Base-by-base conservation (phyloP, 2,329 filamentous ascomycete species). In the Aspergillus versicolor region DNA sequence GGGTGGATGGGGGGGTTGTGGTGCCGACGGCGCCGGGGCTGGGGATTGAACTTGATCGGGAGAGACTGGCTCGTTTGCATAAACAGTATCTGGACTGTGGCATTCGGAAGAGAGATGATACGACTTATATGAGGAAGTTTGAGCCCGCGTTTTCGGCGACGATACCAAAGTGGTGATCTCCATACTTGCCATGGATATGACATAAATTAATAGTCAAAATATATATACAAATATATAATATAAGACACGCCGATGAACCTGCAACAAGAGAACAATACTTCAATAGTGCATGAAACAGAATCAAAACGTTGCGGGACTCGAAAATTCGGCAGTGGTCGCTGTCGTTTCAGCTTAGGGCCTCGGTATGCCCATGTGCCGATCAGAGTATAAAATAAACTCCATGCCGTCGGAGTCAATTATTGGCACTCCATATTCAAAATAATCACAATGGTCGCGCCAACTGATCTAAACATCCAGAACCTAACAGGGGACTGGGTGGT, bases 51-150 rank as follows among this genome's bases (percentile, higher is more conserved):
- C 65, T 77, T 0, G 75, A 77, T n/a, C 67, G 72, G 15, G 63
- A 70, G 34, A 74, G 65, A 54, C 43, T 77, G 51, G 67, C 63
- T n/a, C 56, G 41, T 12, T 67, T 77, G 38, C 75, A 77, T 50
- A 61, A 34, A 56, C 70, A 75, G 56, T 77, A 77, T 57, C 54
- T 77, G 2, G 66, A 73, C 17, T 77, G 73, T 51, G 73, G 74
- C 0, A 56, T 52, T 34, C 24, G 50, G 40, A 45, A 44, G 27
- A 34, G 50, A 19, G 50, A 52, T 44, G 50, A 52, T 37, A 52
- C 50, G 40, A 44, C 27, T 5, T 52, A 52, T 52, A 52, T 52
- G 50, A 44, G 19, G 50, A 32, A 27, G 50, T 52, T 52, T 24
- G 12, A 52, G 40, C 50, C 50, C 6, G 41, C 3, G 41, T 52